Percentiles rank a stretch among this genome's conserved stretches.
Evolutionary conservation across 2,329 filamentous ascomycete genomes (phyloP).

Genomic region (Scopulariopsis brevicaulis): DNA sequence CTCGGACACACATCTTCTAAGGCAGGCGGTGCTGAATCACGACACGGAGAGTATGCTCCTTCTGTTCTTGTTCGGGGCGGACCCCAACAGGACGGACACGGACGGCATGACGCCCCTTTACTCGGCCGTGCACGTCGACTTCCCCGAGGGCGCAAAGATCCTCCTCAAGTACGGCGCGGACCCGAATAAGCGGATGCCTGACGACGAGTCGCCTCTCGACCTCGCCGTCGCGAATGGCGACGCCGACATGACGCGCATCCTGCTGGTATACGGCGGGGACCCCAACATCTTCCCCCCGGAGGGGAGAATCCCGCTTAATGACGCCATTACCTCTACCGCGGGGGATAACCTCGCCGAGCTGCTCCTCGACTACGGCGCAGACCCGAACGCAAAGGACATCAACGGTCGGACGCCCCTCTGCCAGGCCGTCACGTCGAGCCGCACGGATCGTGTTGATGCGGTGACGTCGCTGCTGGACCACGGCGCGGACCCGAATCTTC

Average conservation of each 20-base stretch:
- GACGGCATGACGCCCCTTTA: constrained; percentile 39
- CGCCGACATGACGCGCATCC: constrained; percentile 44
- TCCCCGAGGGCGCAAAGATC: constrained; percentile 42
- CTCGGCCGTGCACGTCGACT: constrained; percentile 37
- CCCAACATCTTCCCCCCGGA: constrained; percentile 38
- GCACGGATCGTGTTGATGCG: constrained; percentile 34
- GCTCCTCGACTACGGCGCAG: constrained; percentile 46
- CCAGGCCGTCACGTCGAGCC: constrained; percentile 43
- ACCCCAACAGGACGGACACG: constrained; percentile 39
- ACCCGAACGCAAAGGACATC: constrained; percentile 46
- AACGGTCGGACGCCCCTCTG: constrained; percentile 54
- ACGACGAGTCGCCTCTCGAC: constrained; percentile 43
- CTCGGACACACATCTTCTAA: constrained; percentile 33
- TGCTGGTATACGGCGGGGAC: constrained; percentile 51
- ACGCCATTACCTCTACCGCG: constrained; percentile 46
- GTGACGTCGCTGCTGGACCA: constrained; percentile 38
- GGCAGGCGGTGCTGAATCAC: constrained; percentile 36
- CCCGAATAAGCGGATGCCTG: constrained; percentile 35
- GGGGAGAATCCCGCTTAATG: constrained; percentile 50
- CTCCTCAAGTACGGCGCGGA: constrained; percentile 56
- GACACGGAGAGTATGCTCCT: constrained; percentile 43
- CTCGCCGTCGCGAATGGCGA: constrained; percentile 38
- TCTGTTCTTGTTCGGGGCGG: constrained; percentile 43
- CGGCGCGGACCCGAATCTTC: constrained; percentile 55
- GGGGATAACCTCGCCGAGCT: constrained; percentile 43